Conservation (phyloP, 139 green algal genomes). For the Zygnema circumcarinatum region DNA sequence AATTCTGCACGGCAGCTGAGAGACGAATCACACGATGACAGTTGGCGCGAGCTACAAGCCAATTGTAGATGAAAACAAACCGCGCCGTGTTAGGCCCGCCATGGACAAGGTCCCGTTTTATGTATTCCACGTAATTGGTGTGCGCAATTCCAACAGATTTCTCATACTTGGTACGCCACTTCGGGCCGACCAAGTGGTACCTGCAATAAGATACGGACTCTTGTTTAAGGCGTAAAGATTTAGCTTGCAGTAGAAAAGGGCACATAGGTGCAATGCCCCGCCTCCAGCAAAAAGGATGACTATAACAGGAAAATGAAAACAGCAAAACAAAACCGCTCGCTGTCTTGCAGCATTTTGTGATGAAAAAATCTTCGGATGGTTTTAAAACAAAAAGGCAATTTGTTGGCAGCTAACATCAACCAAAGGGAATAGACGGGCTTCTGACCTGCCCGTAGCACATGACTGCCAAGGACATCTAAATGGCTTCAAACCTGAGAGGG, state of each 20-base stretch:
- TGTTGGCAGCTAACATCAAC: no score
- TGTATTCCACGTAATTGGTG: conserved; percentile 99
- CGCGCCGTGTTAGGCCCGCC: not conserved
- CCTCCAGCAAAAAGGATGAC: not conserved
- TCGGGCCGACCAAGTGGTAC: conserved; percentile 84
- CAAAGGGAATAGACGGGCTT: no score
- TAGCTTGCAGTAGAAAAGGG: conserved; percentile 21
- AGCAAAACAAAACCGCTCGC: not conserved
- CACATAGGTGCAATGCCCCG: not conserved
- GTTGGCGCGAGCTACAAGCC: conserved; percentile 30
- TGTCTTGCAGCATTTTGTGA: no score
- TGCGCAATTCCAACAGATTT: conserved; percentile 96
- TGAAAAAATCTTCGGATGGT: no score
- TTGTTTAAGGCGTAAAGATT: not conserved
- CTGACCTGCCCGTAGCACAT: no score
- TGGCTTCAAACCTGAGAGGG: no score
- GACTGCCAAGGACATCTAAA: no score
- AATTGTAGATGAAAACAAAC: conserved; percentile 30
- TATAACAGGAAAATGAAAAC: conserved; percentile 13
- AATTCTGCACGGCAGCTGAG: conserved; percentile 44
- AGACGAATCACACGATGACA: conserved; percentile 50
- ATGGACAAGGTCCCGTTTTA: conserved; percentile 72
- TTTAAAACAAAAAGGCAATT: no score
- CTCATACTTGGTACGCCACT: conserved; percentile 94
- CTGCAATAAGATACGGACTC: conserved; percentile 41